Evolutionary conservation across 306 rosid genomes (phyloP).

Genomic region (Psophocarpus tetragonolobus): DNA sequence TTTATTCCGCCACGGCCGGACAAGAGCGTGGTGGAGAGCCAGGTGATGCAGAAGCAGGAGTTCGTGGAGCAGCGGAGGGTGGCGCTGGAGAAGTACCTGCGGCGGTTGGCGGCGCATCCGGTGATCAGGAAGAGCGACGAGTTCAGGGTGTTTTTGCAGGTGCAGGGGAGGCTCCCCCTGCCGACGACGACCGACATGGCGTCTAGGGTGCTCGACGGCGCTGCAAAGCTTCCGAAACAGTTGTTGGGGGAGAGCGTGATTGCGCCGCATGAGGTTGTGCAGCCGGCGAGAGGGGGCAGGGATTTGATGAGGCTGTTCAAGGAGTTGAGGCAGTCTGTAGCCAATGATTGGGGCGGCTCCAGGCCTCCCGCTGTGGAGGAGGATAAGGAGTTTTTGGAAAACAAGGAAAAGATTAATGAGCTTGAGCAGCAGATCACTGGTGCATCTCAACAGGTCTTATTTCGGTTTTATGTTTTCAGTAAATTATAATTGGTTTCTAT

Average conservation of each 20-base stretch:
- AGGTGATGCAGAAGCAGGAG: conserved; percentile 98
- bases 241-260: conserved; percentile 57
- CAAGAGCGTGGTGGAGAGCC: conserved; percentile 94
- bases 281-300: conserved; percentile 88
- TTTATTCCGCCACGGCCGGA: conserved; percentile 97
- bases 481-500: neutral
- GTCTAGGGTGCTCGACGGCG: conserved; percentile 88
- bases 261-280: conserved; percentile 77
- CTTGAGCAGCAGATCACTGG: conserved; percentile 77
- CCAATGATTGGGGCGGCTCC: conserved; percentile 92
- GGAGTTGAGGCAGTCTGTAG: conserved; percentile 89
- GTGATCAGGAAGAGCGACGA: conserved; percentile 83
- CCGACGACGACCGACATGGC: conserved; percentile 61
- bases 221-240: conserved; percentile 80
- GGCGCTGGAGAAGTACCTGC: conserved; percentile 83
- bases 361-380: conserved; percentile 83
- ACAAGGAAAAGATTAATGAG: conserved; percentile 64
- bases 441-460: conserved; percentile 80
- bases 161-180: conserved; percentile 77
- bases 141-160: conserved; percentile 78
- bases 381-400: conserved; percentile 87
- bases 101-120: conserved; percentile 77
- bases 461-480: neutral
- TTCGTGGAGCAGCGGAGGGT: conserved; percentile 96
- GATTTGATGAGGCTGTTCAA: conserved; percentile 90